Percentiles rank a stretch among this genome's conserved stretches.
Conservation (phyloP, 2,329 filamentous ascomycete genomes). For the Plectosphaerella cucumerina region DNA sequence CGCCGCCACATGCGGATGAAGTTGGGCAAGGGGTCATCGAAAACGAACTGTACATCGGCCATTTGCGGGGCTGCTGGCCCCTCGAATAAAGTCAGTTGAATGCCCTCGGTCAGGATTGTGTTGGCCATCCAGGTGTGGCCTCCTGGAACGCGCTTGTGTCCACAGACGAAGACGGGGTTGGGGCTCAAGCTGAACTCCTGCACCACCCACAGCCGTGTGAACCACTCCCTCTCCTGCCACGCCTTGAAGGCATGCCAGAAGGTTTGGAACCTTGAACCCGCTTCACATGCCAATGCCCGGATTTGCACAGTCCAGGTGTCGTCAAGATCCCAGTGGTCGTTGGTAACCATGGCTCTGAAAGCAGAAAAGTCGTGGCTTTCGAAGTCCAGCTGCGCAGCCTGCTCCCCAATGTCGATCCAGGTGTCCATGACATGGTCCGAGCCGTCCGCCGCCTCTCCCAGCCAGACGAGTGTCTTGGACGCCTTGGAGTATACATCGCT, state of each 20-base stretch:
- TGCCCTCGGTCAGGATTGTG: constrained; percentile 1
- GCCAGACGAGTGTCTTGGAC: constrained; percentile 27
- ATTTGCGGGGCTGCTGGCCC: too few species aligned
- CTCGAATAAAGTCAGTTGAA: too few species aligned
- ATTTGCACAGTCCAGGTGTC: constrained; percentile 15
- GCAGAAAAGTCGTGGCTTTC: constrained; percentile 2
- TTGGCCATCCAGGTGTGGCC: constrained; percentile 18
- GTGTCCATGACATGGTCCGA: constrained; percentile 11
- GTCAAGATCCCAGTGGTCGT: constrained; percentile 1
- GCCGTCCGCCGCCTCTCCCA: constrained; percentile 18
- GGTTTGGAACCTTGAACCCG: neutral
- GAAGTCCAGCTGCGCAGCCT: constrained; percentile 18
- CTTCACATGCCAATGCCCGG: too few species aligned
- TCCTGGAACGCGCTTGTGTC: constrained; percentile 16
- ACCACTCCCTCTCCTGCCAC: constrained; percentile 16
- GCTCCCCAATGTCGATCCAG: constrained; percentile 16
- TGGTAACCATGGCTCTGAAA: neutral
- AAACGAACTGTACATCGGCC: too few species aligned
- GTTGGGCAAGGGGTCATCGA: too few species aligned
- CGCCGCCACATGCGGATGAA: constrained; percentile 1
- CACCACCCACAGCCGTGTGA: constrained; percentile 22
- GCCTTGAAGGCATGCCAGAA: neutral
- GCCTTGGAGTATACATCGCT: constrained; percentile 30
- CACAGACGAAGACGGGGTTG: constrained; percentile 19
- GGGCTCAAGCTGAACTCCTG: constrained; percentile 22